These are phyloP conservation scores for Malus hybrid DNA, from an alignment of 331 rosid genomes.

Conservation along the genomic window DNA sequence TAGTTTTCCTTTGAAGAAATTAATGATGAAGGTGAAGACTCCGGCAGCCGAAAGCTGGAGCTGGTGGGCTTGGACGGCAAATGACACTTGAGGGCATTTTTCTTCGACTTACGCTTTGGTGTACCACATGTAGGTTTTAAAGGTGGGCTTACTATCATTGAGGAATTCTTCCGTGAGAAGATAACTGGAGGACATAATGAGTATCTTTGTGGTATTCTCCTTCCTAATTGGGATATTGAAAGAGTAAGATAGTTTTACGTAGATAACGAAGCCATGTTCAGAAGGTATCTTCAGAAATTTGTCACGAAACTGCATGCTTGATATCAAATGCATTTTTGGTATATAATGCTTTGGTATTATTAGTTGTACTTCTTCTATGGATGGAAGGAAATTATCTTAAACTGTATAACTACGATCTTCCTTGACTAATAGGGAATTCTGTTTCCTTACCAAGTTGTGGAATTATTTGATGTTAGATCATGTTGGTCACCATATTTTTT, in stretches of 20 bases:
- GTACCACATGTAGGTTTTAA: slow-evolving; percentile 31
- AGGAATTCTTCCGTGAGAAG: slow-evolving; percentile 30
- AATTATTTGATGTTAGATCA: no score
- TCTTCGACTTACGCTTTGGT: not conserved
- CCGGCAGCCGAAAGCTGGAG: no score
- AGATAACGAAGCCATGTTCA: slow-evolving; percentile 31
- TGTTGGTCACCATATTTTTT: no score
- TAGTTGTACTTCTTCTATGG: no score
- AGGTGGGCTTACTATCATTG: slow-evolving; percentile 35
- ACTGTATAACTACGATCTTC: no score
- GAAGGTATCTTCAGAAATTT: slow-evolving; percentile 15
- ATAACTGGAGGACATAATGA: slow-evolving; percentile 42
- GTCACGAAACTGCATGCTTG: not conserved
- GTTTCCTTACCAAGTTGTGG: not conserved
- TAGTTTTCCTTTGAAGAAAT: no score
- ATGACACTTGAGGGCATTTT: not conserved
- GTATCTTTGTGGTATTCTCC: slow-evolving; percentile 21
- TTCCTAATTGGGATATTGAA: slow-evolving; percentile 34
- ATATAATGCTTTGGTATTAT: not conserved
- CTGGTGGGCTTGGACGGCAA: no score
- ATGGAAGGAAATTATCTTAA: no score
- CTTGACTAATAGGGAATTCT: not conserved
- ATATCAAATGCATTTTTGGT: no score
- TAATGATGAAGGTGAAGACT: no score
- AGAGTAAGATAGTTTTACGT: slow-evolving; percentile 23